Evolutionary conservation across 208 protist genomes (phyloP).

Genomic region (Leptomonas seymouri): DNA sequence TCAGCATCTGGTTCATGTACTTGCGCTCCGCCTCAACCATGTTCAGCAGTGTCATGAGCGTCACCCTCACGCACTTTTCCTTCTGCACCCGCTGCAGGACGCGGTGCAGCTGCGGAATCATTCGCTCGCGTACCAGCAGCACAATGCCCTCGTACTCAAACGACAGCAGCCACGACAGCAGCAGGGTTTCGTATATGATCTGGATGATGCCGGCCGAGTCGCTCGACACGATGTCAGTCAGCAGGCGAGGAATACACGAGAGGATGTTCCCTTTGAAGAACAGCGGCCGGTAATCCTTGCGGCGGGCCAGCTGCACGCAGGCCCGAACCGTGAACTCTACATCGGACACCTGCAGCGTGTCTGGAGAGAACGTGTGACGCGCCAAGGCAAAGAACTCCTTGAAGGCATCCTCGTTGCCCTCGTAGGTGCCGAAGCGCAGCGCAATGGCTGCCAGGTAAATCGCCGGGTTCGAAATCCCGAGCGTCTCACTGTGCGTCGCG

Average conservation of each 20-base stretch:
- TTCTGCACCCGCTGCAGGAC: conserved; percentile 90
- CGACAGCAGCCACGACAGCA: conserved; percentile 82
- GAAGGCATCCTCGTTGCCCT: conserved; percentile 50
- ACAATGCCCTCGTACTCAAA: conserved; percentile 88
- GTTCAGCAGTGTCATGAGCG: conserved; percentile 88
- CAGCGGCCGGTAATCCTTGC: conserved; percentile 67
- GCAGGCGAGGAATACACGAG: conserved; percentile 69
- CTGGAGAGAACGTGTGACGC: conserved; percentile 49
- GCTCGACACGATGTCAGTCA: conserved; percentile 79
- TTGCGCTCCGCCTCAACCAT: conserved; percentile 79
- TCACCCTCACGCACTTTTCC: conserved; percentile 92
- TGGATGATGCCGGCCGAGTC: conserved; percentile 86
- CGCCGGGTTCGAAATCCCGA: conserved; percentile 69
- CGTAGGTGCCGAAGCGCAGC: conserved; percentile 66
- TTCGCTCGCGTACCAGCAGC: conserved; percentile 58
- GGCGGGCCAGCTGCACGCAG: conserved; percentile 77
- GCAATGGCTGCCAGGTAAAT: conserved; percentile 73
- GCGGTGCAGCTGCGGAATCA: conserved; percentile 89
- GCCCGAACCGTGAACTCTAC: conserved; percentile 78
- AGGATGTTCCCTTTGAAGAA: conserved; percentile 78
- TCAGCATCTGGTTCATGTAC: conserved; percentile 56
- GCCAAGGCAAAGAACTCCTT: conserved; percentile 66
- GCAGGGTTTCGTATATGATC: conserved; percentile 82
- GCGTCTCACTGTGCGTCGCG: conserved; percentile 39
- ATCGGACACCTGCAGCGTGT: conserved; percentile 60